Percentiles rank a stretch among this genome's conserved stretches.
Conservation (phyloP, 1,284 basidiomycete species). For the Phylloporus sp. region DNA sequence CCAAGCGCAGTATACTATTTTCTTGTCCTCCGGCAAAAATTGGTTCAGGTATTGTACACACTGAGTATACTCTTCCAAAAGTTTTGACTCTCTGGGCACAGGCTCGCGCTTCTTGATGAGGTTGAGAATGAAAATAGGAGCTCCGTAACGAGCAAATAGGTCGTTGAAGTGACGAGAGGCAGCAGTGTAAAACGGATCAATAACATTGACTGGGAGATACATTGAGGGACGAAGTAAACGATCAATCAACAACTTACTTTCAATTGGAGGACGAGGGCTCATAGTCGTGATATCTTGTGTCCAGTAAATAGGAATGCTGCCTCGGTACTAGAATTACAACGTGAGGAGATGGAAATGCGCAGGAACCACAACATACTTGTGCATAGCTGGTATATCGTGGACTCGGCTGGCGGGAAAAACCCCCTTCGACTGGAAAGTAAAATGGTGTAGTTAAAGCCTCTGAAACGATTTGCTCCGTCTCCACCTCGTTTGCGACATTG, state of each 20-base stretch:
- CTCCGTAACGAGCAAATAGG: conserved; percentile 89
- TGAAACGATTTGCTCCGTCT: conserved; percentile 98
- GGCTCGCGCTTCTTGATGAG: conserved; percentile 88
- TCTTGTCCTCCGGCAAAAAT: conserved; percentile 85
- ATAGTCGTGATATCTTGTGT: conserved; percentile 92
- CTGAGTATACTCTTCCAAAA: conserved; percentile 90
- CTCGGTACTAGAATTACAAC: conserved; percentile 69
- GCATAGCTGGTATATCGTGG: conserved; percentile 95
- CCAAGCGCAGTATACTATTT: conserved; percentile 94
- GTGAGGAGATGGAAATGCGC: not conserved
- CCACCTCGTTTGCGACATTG: conserved; percentile 98
- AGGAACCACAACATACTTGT: conserved; percentile 51
- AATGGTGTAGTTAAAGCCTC: conserved; percentile 94
- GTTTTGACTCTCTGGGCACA: conserved; percentile 90
- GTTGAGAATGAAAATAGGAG: conserved; percentile 94
- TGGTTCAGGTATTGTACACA: conserved; percentile 96
- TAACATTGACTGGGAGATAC: conserved; percentile 74
- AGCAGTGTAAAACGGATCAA: conserved; percentile 95
- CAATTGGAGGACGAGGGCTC: conserved; percentile 92
- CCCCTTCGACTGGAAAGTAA: conserved; percentile 60
- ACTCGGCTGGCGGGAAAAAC: conserved; percentile 57
- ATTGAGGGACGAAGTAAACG: conserved; percentile 5
- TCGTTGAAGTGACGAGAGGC: conserved; percentile 95
- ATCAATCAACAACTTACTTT: conserved; percentile 62
- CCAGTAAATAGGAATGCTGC: conserved; percentile 97